Percentiles rank a stretch among this genome's conserved stretches.
phyloP scores from a whole-genome alignment of 306 rosid species.

The Prunus padus region DNA sequence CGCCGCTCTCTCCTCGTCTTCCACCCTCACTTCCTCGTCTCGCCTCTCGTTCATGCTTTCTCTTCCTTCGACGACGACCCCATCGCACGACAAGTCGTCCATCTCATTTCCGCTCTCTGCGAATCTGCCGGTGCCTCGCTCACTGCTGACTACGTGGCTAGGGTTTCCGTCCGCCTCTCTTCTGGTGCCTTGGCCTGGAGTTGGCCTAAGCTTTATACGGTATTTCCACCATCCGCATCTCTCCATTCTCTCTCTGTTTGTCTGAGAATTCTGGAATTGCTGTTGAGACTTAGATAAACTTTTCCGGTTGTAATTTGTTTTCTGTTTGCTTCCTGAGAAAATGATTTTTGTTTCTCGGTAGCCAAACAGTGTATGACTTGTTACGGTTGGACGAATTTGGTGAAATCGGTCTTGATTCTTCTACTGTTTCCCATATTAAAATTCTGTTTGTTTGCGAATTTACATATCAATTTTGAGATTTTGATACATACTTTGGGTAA shows the following conservation, averaged over 20 bases:
- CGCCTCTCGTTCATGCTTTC: background rate
- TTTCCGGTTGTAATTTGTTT: background rate
- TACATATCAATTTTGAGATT: too few species aligned
- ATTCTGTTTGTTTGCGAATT: too few species aligned
- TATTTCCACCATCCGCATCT: slow-evolving; percentile 13
- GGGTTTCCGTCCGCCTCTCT: slow-evolving; percentile 56
- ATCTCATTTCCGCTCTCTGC: slow-evolving; percentile 28
- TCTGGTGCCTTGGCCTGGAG: slow-evolving; percentile 70
- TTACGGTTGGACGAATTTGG: too few species aligned
- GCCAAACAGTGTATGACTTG: too few species aligned
- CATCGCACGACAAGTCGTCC: background rate
- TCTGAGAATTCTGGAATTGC: too few species aligned
- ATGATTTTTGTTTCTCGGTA: too few species aligned
- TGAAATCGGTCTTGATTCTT: background rate
- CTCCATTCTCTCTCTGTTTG: background rate
- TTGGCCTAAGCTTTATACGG: slow-evolving; percentile 65
- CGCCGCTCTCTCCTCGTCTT: slow-evolving; percentile 81
- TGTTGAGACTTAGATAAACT: too few species aligned
- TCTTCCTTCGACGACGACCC: slow-evolving; percentile 6
- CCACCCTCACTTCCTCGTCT: slow-evolving; percentile 36
- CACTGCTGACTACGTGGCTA: slow-evolving; percentile 41
- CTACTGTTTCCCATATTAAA: too few species aligned
- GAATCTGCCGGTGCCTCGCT: slow-evolving; percentile 34
- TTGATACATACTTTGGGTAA: background rate
- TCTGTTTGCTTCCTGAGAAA: slow-evolving; percentile 14